These are phyloP conservation scores for Ampelomyces quisqualis DNA, from an alignment of 2,329 filamentous ascomycete genomes.

Conservation along the genomic window DNA sequence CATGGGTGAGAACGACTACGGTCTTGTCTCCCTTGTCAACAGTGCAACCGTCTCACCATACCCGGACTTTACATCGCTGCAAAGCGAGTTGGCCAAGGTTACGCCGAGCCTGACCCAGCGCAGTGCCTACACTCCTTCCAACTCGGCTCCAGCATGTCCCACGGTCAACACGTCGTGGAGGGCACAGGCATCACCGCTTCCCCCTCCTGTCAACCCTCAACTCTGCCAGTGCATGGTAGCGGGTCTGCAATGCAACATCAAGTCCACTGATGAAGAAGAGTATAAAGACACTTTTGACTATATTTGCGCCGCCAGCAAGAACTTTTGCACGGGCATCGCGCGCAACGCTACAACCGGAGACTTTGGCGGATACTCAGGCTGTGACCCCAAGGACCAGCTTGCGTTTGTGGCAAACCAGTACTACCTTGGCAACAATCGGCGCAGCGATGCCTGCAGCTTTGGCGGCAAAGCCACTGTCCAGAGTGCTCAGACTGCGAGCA, in stretches of 20 bases:
- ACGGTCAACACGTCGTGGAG: constrained; percentile 64
- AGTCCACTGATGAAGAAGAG: constrained; percentile 57
- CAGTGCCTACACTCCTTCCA: constrained; percentile 68
- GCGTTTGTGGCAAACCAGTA: constrained; percentile 74
- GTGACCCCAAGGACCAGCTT: constrained; percentile 68
- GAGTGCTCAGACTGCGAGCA: constrained; percentile 49
- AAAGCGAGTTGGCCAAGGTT: constrained; percentile 66
- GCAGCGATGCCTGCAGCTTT: constrained; percentile 67
- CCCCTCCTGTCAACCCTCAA: constrained; percentile 73
- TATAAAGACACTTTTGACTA: constrained; percentile 70
- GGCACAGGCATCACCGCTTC: constrained; percentile 67
- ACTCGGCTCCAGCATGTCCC: constrained; percentile 72
- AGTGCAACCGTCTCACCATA: constrained; percentile 61
- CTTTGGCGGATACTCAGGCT: constrained; percentile 77
- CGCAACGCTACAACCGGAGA: constrained; percentile 66
- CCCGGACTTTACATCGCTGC: constrained; percentile 72
- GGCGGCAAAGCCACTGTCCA: constrained; percentile 62
- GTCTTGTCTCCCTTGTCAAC: constrained; percentile 66
- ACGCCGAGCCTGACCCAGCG: constrained; percentile 65
- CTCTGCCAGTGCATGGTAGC: constrained; percentile 85
- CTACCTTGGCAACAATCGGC: constrained; percentile 54
- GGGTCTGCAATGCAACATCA: constrained; percentile 69
- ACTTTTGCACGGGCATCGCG: constrained; percentile 66
- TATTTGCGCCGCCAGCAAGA: constrained; percentile 62
- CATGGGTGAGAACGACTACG: constrained; percentile 86